A percentile compares a stretch with the other conserved stretches of the same genome.
Evolutionary conservation across 192 early-diverging fungal species (phyloP).

Genomic region (Dissophora globulifera): DNA sequence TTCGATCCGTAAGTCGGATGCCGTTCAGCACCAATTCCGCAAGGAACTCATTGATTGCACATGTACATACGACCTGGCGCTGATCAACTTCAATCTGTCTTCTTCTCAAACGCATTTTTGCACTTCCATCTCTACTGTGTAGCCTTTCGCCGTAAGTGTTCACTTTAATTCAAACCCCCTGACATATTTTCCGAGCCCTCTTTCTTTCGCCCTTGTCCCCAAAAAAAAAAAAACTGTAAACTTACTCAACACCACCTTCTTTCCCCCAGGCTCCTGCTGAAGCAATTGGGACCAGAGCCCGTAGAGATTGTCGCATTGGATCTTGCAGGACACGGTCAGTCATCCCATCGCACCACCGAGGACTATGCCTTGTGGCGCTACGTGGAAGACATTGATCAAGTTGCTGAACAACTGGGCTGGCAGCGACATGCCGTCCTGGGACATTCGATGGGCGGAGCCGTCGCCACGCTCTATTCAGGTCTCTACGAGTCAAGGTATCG

Average conservation of each 20-base stretch:
- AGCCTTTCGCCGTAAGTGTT: constrained; percentile 20
- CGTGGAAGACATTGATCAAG: constrained; percentile 33
- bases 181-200: no score
- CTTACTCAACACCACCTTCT: background rate
- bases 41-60: no score
- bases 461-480: constrained; percentile 22
- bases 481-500: constrained; percentile 27
- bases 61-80: no score
- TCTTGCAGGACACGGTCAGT: constrained; percentile 42
- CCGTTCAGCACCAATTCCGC: background rate
- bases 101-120: no score
- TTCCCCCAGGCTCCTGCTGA: constrained; percentile 17
- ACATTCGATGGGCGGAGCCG: constrained; percentile 50
- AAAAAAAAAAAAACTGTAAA: no score
- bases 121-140: background rate
- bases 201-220: no score
- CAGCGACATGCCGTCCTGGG: constrained; percentile 37
- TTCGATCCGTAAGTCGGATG: constrained; percentile 37
- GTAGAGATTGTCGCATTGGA: constrained; percentile 45
- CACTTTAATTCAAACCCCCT: no score
- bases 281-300: constrained; percentile 36
- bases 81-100: no score
- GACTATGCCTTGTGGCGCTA: constrained; percentile 49
- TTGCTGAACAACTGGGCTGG: constrained; percentile 38
- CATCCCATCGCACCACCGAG: constrained; percentile 29